A percentile compares a stretch with the other conserved stretches of the same genome.
Conservation (phyloP, 2,329 filamentous ascomycete species). For the Herpotrichia juniperi region DNA sequence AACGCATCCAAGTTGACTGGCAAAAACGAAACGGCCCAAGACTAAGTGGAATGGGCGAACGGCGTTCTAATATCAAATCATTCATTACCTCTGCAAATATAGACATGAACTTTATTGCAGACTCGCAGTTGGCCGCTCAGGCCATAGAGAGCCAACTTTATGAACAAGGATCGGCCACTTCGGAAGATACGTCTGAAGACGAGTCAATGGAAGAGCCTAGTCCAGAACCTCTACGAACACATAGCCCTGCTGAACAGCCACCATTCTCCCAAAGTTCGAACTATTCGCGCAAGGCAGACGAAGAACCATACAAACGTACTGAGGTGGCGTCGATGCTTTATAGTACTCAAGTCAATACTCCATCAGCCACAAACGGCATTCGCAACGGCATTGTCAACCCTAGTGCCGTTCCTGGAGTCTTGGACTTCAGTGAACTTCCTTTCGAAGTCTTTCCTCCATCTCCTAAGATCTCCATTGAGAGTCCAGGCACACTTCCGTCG, state of each 20-base stretch:
- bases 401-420: background rate
- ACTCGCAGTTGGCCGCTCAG: conserved; percentile 50
- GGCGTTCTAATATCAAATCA: background rate
- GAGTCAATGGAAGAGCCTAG: background rate
- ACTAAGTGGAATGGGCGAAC: background rate
- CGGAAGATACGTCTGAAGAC: conserved; percentile 18
- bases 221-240: background rate
- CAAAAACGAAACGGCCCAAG: conserved; percentile 16
- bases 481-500: conserved; percentile 27
- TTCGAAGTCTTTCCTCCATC: conserved; percentile 31
- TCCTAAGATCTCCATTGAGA: conserved; percentile 25
- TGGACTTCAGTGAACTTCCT: conserved; percentile 30
- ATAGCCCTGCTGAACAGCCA: background rate
- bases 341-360: background rate
- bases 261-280: background rate
- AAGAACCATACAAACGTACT: background rate
- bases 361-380: background rate
- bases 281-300: background rate
- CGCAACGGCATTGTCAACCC: background rate
- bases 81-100: background rate
- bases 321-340: background rate
- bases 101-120: conserved; percentile 41
- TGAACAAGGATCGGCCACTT: conserved; percentile 27
- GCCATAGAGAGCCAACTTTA: conserved; percentile 51
- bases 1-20: conserved; percentile 32